Percentiles rank a stretch among this genome's conserved stretches.
phyloP scores from a whole-genome alignment of 208 protist genomes.

The Leishmania aethiopica region DNA sequence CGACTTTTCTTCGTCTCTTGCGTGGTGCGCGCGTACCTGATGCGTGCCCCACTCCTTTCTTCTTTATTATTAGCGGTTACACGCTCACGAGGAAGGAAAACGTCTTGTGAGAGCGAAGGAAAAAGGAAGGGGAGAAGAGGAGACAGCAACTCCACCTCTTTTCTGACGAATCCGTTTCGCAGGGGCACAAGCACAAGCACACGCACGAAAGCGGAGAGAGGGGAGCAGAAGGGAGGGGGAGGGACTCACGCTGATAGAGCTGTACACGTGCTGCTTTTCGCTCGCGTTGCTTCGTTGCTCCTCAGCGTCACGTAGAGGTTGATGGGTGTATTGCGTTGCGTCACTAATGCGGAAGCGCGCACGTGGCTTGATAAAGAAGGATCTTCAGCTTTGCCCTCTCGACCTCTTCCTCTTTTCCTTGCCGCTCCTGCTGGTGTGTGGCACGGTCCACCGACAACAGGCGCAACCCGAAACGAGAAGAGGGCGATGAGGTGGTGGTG shows the following conservation, averaged over 20 bases:
- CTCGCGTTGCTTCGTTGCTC: neutral
- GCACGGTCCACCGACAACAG: neutral
- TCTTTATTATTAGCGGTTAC: neutral
- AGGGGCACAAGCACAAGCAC: neutral
- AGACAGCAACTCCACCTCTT: neutral
- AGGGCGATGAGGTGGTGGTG: neutral
- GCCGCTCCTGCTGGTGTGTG: neutral
- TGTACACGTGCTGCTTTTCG: neutral
- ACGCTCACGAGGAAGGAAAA: neutral
- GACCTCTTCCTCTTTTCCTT: neutral
- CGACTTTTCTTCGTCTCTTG: neutral
- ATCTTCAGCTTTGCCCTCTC: neutral
- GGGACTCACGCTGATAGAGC: neutral
- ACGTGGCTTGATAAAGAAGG: neutral
- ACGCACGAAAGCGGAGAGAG: neutral
- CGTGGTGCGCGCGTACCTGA: neutral
- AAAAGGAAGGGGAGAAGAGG: neutral
- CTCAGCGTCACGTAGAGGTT: neutral
- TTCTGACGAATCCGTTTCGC: neutral
- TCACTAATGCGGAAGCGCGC: neutral
- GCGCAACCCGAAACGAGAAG: too few species aligned
- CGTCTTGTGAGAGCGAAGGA: neutral
- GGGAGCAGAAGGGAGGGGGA: neutral
- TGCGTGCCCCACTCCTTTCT: neutral
- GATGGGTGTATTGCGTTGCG: neutral